These are phyloP conservation scores for Kluyveromyces nonfermentans DNA, from an alignment of 805 yeast genomes.

Conservation along the genomic window DNA sequence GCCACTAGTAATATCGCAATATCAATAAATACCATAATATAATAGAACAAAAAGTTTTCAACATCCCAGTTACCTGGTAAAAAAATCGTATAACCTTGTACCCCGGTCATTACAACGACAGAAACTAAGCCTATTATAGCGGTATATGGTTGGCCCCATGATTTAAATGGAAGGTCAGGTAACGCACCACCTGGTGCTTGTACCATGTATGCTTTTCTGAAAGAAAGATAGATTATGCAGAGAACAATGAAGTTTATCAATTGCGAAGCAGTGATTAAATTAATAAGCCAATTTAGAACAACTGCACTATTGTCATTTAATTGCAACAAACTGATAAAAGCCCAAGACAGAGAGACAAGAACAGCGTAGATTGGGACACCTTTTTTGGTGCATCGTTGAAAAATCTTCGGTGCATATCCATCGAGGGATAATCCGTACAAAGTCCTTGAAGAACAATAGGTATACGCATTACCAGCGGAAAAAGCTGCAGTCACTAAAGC, in stretches of 20 bases:
- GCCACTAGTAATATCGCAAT: conserved; percentile 40
- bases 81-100: conserved; percentile 65
- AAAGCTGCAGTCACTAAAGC: conserved; percentile 66
- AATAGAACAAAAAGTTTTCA: conserved; percentile 55
- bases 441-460: conserved; percentile 61
- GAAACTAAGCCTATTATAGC: conserved; percentile 40
- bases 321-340: conserved; percentile 57
- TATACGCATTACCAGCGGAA: conserved; percentile 76
- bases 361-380: conserved; percentile 68
- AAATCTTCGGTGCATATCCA: conserved; percentile 65
- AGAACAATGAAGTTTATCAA: conserved; percentile 51
- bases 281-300: conserved; percentile 65
- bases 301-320: conserved; percentile 47
- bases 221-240: conserved; percentile 49
- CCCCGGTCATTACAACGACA: conserved; percentile 42
- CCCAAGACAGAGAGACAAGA: conserved; percentile 43
- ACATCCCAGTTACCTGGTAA: conserved; percentile 56
- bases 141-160: conserved; percentile 53
- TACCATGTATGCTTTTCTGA: conserved; percentile 47
- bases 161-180: conserved; percentile 38
- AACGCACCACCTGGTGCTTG: conserved; percentile 40
- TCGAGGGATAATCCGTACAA: conserved; percentile 60
- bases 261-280: conserved; percentile 62
- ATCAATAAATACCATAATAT: conserved; percentile 59
- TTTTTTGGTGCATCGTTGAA: conserved; percentile 47